Evolutionary conservation across 208 protist species (phyloP).

Genomic region (Porcisia hertigi): DNA sequence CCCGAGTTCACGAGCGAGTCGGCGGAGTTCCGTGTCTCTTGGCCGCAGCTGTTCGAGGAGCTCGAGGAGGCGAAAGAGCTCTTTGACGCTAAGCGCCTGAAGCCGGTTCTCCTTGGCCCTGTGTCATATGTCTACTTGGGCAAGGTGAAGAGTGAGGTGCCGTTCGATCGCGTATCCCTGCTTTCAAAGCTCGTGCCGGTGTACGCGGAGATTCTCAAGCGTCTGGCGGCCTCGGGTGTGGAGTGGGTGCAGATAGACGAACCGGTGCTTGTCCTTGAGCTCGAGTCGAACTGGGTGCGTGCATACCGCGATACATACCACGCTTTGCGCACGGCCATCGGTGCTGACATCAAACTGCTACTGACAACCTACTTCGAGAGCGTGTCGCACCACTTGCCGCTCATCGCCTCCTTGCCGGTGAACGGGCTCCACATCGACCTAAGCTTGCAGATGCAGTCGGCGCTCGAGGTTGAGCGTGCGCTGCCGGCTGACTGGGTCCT

Average conservation of each 20-base stretch:
- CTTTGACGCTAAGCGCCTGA: constrained; percentile 39
- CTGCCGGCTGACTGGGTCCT: constrained; percentile 59
- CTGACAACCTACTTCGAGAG: constrained; percentile 88
- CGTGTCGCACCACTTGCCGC: constrained; percentile 52
- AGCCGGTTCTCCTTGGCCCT: constrained; percentile 84
- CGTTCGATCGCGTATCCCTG: constrained; percentile 48
- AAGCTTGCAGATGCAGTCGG: constrained; percentile 33
- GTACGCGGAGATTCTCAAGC: constrained; percentile 69
- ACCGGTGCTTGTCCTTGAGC: constrained; percentile 76
- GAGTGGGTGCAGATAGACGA: constrained; percentile 89
- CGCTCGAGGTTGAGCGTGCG: constrained; percentile 34
- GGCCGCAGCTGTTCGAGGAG: constrained; percentile 57
- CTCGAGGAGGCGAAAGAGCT: constrained; percentile 56
- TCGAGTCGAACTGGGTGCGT: constrained; percentile 37
- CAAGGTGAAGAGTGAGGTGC: constrained; percentile 53
- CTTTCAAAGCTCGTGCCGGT: constrained; percentile 54
- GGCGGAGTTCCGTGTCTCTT: constrained; percentile 39
- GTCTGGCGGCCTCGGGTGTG: constrained; percentile 48
- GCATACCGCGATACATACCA: constrained; percentile 39
- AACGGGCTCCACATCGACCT: constrained; percentile 86
- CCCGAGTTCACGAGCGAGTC: constrained; percentile 74
- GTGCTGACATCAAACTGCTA: constrained; percentile 40
- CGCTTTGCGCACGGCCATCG: constrained; percentile 23
- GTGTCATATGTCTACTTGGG: constrained; percentile 79
- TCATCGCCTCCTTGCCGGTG: constrained; percentile 48